phyloP scores from a whole-genome alignment of 148 eudicot genomes.

The Fagopyrum tataricum region DNA sequence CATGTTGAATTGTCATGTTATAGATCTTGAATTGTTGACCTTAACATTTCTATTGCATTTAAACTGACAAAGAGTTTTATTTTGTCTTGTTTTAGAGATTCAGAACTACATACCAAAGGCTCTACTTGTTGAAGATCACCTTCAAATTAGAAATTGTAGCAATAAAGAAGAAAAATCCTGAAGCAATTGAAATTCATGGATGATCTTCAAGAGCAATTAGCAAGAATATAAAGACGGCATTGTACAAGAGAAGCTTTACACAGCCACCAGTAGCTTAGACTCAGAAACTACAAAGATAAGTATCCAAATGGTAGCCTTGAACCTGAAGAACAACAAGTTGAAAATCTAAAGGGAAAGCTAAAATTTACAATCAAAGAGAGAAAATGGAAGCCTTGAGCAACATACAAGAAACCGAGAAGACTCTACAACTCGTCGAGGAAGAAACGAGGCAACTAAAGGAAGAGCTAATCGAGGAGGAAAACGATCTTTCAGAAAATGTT shows the following conservation, averaged over 20 bases:
- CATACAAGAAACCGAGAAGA: conserved; percentile 19
- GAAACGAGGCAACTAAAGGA: conserved; percentile 24
- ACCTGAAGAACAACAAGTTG: conserved; percentile 31
- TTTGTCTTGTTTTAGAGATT: conserved; percentile 36
- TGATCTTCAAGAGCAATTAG: no score
- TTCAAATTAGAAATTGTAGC: not conserved
- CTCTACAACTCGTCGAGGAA: conserved; percentile 22
- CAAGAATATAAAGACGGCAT: no score
- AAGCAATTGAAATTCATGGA: no score
- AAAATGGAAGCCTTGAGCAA: conserved; percentile 19
- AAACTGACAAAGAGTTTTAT: not conserved
- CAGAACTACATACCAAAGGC: conserved; percentile 39
- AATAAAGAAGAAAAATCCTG: conserved; percentile 18
- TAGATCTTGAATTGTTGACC: not conserved
- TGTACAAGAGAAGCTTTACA: no score
- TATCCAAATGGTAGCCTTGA: conserved; percentile 25
- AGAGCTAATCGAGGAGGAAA: conserved; percentile 22
- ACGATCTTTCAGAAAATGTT: conserved; percentile 21
- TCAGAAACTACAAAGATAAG: no score
- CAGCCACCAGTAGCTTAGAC: no score
- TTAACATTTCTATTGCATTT: not conserved
- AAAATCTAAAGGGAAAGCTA: conserved; percentile 23
- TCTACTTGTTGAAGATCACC: conserved; percentile 34
- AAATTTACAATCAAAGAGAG: conserved; percentile 22
- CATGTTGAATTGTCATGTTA: not conserved